Conservation (phyloP, 2,329 filamentous ascomycete genomes). For the Iodosphaeria phyllophila region DNA sequence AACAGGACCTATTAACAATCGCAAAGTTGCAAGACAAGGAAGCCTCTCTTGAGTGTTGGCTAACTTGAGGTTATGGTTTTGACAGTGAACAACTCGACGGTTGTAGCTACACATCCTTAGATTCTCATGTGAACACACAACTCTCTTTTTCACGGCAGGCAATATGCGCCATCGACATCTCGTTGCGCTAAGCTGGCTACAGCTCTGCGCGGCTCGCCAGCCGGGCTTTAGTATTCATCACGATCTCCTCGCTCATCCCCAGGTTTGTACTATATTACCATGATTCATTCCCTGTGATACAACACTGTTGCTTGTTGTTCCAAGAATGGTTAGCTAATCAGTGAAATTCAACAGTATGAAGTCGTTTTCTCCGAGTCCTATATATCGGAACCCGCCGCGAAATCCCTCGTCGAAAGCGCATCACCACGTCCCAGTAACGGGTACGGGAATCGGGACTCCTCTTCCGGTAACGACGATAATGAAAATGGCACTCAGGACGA, state of each 20-base stretch:
- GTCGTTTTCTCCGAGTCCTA: constrained; percentile 57
- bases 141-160: neutral
- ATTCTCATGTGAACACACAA: constrained; percentile 2
- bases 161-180: constrained; percentile 18
- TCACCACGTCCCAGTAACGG: constrained; percentile 19
- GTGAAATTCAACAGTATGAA: constrained; percentile 43
- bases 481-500: constrained; percentile 9
- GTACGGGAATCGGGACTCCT: constrained; percentile 14
- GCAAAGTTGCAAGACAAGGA: too few relatives aligned
- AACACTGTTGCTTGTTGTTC: too few relatives aligned
- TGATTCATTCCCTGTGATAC: too few relatives aligned
- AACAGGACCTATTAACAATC: too few relatives aligned
- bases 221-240: constrained; percentile 68
- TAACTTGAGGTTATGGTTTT: too few relatives aligned
- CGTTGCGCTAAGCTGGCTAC: constrained; percentile 20
- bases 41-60: too few relatives aligned
- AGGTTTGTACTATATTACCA: constrained; percentile 37
- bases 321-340: neutral
- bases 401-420: constrained; percentile 32
- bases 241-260: constrained; percentile 71
- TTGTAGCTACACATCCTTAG: too few relatives aligned
- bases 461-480: constrained; percentile 12
- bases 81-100: too few relatives aligned
- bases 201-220: constrained; percentile 27
- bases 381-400: constrained; percentile 52